Evolutionary conservation across 441 rosid genomes (phyloP), one percentile per base, ranked within the genome.

Genomic region (Erodium texanum): DNA sequence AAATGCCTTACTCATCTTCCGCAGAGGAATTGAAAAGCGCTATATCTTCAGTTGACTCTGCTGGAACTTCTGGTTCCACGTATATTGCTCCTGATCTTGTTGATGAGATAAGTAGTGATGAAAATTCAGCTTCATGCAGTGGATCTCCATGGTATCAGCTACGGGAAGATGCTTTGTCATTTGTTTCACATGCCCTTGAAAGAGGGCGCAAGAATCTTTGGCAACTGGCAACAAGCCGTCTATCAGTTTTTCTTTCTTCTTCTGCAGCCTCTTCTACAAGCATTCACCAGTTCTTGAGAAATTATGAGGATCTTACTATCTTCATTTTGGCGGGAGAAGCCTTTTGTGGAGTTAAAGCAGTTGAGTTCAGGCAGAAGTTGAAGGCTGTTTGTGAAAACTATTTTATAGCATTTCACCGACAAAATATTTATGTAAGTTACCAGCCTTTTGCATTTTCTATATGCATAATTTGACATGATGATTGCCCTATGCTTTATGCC

Each of bases 251-350:
- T 82, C 96, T 95, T 78, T 95, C 97, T 77, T 87, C 97, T 67
- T 79, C 89, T 71, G 89, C 89, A 72, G 85, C 81, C 80, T 80
- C 87, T 76, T 89, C 98, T 36, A 89, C 82, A 59, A 95, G 99
- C 84, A 86, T 89, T 78, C 97, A 92, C 77, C 98, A 95, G 76
- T 95, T 90, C 80, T 85, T 95, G 80, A 90, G 89, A 81, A 87
- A 82, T 75, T 90, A 92, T 71, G 98, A 95, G 78, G 99, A 92
- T 74, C 77, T 95, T 74, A 86, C 75, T 80, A 73, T 82, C 79
- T 95, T 95, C 73, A 84, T 92, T 78, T 85, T 95, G 81, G 92
- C 97, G 22, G 98, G 98, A 80, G 98, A 95, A 87, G 90, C 97
- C 56, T 95, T 92, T 77, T 92, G 98, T 76, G 98, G 98, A 68